Evolutionary conservation across 2,329 filamentous ascomycete genomes (phyloP), one percentile per base, ranked within the genome.

Genomic region (Penicillium griseofulvum): DNA sequence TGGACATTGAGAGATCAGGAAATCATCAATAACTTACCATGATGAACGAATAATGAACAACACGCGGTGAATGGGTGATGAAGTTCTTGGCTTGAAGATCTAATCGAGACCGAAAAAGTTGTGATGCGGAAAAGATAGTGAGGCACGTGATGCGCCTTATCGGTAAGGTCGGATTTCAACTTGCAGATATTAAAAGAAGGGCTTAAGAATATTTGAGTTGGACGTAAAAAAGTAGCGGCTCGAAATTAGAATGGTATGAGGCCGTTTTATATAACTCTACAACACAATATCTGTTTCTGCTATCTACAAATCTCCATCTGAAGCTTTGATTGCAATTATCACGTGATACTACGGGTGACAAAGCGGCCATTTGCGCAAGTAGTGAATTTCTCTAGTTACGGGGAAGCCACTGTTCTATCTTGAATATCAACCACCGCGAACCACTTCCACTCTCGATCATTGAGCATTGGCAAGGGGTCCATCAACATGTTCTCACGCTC

Each of bases 401-500:
- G 55, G 47, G 49, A 52, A 48, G 43, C 45, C 58, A 57, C 55
- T 56, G 47, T 49, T 54, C 53, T 37, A 54, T 53, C 45, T 41
- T 44, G 47, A 53, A 52, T 51, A 36, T 54, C 44, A 50, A 57
- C 34, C 48, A 52, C 49, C 42, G 55, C 22, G 26, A 55, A 57
- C 52, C 53, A 52, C 49, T 52, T 50, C 46, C 52, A 56, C 57
- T 47, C 59, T 49, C 53, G 54, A 52, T 50, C 49, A 45, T 46
- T 55, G 53, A 59, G 54, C n/a, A 42, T 49, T 41, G 50, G 47
- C 52, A 49, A 54, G 45, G 49, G 43, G 49, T 41, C 29, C 24
- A 33, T 52, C 42, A 65, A 34, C 19, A 76, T 76, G 74, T 71
- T 76, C 44, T 70, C 72, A 46, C 69, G 74, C 57, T 67, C 72